These are phyloP conservation scores for Astrocystis sublimbata DNA, from an alignment of 495 filamentous ascomycete genomes.

Conservation along the genomic window DNA sequence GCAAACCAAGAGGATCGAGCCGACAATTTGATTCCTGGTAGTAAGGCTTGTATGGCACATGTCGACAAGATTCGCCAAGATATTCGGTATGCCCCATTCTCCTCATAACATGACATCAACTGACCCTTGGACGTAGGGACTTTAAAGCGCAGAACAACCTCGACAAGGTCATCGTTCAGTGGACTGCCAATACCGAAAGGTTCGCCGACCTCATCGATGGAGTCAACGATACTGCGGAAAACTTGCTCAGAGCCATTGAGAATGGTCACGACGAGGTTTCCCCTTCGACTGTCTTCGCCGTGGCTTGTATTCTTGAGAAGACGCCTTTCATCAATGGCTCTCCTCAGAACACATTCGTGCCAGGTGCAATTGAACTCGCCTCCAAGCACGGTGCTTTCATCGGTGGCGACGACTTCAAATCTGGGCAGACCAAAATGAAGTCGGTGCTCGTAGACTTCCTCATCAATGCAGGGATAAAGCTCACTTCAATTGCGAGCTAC, in stretches of 20 bases:
- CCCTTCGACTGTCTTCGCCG: slow-evolving; percentile 93
- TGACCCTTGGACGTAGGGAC: slow-evolving; percentile 55
- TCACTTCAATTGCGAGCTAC: slow-evolving; percentile 98
- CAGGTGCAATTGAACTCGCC: slow-evolving; percentile 87
- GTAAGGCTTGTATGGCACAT: slow-evolving; percentile 80
- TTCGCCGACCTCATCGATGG: slow-evolving; percentile 85
- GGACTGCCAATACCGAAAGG: slow-evolving; percentile 99
- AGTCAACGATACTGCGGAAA: slow-evolving; percentile 95
- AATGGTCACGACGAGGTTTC: slow-evolving; percentile 83
- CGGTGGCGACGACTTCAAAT: slow-evolving; percentile 99
- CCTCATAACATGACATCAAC: background rate
- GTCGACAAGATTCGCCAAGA: slow-evolving; percentile 94
- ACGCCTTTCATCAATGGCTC: slow-evolving; percentile 99
- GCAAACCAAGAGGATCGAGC: slow-evolving; percentile 98
- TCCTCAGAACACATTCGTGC: slow-evolving; percentile 98
- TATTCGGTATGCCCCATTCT: slow-evolving; percentile 66
- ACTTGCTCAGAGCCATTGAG: slow-evolving; percentile 85
- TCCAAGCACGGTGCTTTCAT: slow-evolving; percentile 87
- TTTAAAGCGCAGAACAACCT: slow-evolving; percentile 86
- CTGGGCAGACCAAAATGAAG: slow-evolving; percentile 99
- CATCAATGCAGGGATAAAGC: slow-evolving; percentile 97
- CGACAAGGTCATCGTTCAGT: slow-evolving; percentile 96
- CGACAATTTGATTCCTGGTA: slow-evolving; percentile 83
- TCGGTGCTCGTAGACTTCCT: slow-evolving; percentile 97
- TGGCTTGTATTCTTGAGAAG: slow-evolving; percentile 87